Conservation (phyloP, 176 grass and related monocot species). For the Phoenix dactylifera region DNA sequence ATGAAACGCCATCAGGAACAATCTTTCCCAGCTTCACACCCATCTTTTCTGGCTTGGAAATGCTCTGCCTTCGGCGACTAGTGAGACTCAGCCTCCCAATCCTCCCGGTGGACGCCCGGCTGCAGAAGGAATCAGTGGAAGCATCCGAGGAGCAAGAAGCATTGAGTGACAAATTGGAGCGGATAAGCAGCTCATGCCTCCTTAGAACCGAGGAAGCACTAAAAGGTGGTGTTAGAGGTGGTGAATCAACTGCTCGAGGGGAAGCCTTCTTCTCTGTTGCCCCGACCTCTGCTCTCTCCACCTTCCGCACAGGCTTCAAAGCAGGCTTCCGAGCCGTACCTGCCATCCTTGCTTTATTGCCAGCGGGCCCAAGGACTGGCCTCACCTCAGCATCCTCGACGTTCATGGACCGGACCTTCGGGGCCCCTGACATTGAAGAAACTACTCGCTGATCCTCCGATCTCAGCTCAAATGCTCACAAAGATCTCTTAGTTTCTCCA, state of each 20-base stretch:
- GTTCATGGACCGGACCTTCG: conserved; percentile 67
- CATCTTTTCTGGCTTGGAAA: conserved; percentile 38
- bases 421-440: conserved; percentile 64
- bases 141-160: conserved; percentile 73
- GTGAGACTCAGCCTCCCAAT: conserved; percentile 17
- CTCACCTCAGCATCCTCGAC: conserved; percentile 48
- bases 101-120: conserved; percentile 38
- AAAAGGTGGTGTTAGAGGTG: conserved; percentile 4
- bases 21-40: conserved; percentile 23
- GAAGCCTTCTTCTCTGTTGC: conserved; percentile 10
- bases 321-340: conserved; percentile 41
- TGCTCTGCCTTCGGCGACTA: conserved; percentile 16
- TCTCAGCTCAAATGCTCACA: conserved; percentile 8
- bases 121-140: conserved; percentile 41
- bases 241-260: background rate
- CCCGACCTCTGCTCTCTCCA: conserved; percentile 15
- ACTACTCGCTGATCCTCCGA: conserved; percentile 18
- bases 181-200: conserved; percentile 35
- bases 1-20: conserved; percentile 4
- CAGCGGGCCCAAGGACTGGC: conserved; percentile 68
- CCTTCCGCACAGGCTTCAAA: conserved; percentile 43
- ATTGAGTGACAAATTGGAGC: conserved; percentile 42
- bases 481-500: conserved; percentile 8
- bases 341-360: conserved; percentile 50
- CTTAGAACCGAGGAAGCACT: conserved; percentile 26